Evolutionary conservation across 2,329 filamentous ascomycete genomes (phyloP).

Genomic region (Ascochyta rabiei): DNA sequence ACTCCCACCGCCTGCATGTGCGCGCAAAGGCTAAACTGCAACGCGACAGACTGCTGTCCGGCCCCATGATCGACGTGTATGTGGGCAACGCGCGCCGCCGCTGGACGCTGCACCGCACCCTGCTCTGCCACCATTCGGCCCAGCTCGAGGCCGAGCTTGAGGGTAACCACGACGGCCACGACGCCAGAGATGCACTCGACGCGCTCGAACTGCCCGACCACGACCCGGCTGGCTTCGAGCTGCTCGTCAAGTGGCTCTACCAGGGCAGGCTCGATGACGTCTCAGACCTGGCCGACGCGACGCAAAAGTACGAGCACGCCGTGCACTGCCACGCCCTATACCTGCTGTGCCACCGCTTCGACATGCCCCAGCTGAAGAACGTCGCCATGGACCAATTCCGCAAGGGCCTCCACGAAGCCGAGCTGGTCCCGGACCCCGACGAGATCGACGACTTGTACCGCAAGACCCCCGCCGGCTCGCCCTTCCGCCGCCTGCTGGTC

Average conservation of each 20-base stretch:
- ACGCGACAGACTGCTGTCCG: slow-evolving; percentile 59
- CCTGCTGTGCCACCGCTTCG: slow-evolving; percentile 58
- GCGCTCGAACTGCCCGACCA: slow-evolving; percentile 55
- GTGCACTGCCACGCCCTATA: slow-evolving; percentile 61
- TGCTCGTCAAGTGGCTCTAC: slow-evolving; percentile 63
- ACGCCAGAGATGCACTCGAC: slow-evolving; percentile 40
- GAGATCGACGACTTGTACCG: slow-evolving; percentile 62
- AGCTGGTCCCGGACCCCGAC: slow-evolving; percentile 60
- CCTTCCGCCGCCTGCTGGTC: slow-evolving; percentile 58
- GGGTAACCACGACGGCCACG: slow-evolving; percentile 41
- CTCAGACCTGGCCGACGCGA: slow-evolving; percentile 51
- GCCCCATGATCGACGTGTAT: slow-evolving; percentile 58
- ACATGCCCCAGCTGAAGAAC: slow-evolving; percentile 59
- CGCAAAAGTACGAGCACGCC: slow-evolving; percentile 61
- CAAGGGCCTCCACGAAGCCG: slow-evolving; percentile 55
- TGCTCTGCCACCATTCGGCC: slow-evolving; percentile 60
- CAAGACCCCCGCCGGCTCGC: slow-evolving; percentile 51
- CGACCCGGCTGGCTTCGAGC: slow-evolving; percentile 59
- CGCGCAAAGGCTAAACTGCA: slow-evolving; percentile 54
- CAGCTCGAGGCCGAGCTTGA: slow-evolving; percentile 50
- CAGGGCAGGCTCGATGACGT: slow-evolving; percentile 60
- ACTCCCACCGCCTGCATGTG: slow-evolving; percentile 48
- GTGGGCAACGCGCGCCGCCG: slow-evolving; percentile 56
- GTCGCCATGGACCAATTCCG: slow-evolving; percentile 62
- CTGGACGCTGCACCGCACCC: slow-evolving; percentile 60